Conservation (phyloP, 2,329 filamentous ascomycete species). For the Penicillium sp. region DNA sequence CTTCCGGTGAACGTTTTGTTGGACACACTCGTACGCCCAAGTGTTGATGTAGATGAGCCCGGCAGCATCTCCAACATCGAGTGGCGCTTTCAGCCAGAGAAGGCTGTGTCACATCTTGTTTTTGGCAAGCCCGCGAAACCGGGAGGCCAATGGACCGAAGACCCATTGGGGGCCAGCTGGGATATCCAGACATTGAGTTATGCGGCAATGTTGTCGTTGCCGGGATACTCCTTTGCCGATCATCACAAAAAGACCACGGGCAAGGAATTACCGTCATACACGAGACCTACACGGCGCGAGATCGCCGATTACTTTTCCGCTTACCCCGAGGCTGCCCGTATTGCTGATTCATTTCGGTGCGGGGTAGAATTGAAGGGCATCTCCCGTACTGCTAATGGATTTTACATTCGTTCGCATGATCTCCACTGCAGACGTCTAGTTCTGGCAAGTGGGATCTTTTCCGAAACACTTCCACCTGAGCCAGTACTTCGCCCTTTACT, state of each 20-base stretch:
- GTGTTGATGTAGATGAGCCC: constrained; percentile 56
- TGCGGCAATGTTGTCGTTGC: constrained; percentile 59
- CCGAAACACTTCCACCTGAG: constrained; percentile 51
- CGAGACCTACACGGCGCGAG: constrained; percentile 53
- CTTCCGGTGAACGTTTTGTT: constrained; percentile 58
- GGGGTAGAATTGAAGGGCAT: constrained; percentile 44
- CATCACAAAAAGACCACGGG: constrained; percentile 47
- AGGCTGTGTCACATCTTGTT: constrained; percentile 52
- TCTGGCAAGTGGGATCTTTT: constrained; percentile 58
- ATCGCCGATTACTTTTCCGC: constrained; percentile 54
- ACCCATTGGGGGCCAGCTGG: constrained; percentile 50
- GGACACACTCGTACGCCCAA: constrained; percentile 57
- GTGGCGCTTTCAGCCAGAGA: constrained; percentile 52
- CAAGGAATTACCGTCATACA: constrained; percentile 48
- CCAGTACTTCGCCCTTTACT: constrained; percentile 48
- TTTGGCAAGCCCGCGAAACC: constrained; percentile 51
- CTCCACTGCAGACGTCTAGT: constrained; percentile 56
- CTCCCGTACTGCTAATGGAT: constrained; percentile 46
- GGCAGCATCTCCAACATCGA: constrained; percentile 50
- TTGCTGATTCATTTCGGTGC: constrained; percentile 47
- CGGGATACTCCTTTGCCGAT: constrained; percentile 56
- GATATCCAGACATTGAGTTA: constrained; percentile 60
- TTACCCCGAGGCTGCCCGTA: constrained; percentile 54
- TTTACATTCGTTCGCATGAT: constrained; percentile 50
- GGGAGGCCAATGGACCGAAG: constrained; percentile 59